Percentiles rank a stretch among this genome's conserved stretches.
Conservation (phyloP, 2,329 filamentous ascomycete species). For the Trichoderma brevicompactum region DNA sequence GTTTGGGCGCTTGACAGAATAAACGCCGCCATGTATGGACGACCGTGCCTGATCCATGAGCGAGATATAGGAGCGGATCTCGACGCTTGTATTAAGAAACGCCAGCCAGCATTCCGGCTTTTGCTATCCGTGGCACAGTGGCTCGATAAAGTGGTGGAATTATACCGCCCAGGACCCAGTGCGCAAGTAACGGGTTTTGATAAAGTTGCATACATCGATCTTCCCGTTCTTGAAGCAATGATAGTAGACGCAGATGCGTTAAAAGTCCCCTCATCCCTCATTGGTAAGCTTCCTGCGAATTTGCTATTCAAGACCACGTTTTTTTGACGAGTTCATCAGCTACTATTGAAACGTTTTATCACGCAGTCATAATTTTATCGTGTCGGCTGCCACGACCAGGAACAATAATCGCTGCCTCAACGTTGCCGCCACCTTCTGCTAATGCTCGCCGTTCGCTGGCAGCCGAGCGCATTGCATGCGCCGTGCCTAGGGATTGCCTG, state of each 20-base stretch:
- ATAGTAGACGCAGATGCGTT: slow-evolving; percentile 59
- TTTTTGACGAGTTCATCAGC: slow-evolving; percentile 42
- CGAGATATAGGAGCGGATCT: slow-evolving; percentile 61
- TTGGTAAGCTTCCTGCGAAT: slow-evolving; percentile 47
- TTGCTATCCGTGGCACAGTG: slow-evolving; percentile 59
- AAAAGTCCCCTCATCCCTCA: slow-evolving; percentile 52
- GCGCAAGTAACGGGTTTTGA: slow-evolving; percentile 47
- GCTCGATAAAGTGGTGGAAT: slow-evolving; percentile 61
- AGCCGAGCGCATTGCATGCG: slow-evolving; percentile 60
- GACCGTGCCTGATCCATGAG: slow-evolving; percentile 64
- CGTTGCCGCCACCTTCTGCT: slow-evolving; percentile 52
- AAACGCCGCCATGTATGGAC: slow-evolving; percentile 62
- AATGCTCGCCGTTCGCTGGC: slow-evolving; percentile 63
- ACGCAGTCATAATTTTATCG: slow-evolving; percentile 66
- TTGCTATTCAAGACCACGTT: too few relatives aligned
- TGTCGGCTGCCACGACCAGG: slow-evolving; percentile 56
- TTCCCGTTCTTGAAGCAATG: slow-evolving; percentile 62
- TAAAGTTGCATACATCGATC: slow-evolving; percentile 54
- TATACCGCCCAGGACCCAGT: slow-evolving; percentile 61
- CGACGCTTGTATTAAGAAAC: slow-evolving; percentile 54
- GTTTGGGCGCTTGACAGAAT: slow-evolving; percentile 66
- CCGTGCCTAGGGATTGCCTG: slow-evolving; percentile 56
- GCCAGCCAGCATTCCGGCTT: slow-evolving; percentile 60
- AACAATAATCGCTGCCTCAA: slow-evolving; percentile 46
- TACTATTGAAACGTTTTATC: slow-evolving; percentile 66